Conservation (phyloP, 371 early-diverging fungal species). For the Syncephalastrum sp. region DNA sequence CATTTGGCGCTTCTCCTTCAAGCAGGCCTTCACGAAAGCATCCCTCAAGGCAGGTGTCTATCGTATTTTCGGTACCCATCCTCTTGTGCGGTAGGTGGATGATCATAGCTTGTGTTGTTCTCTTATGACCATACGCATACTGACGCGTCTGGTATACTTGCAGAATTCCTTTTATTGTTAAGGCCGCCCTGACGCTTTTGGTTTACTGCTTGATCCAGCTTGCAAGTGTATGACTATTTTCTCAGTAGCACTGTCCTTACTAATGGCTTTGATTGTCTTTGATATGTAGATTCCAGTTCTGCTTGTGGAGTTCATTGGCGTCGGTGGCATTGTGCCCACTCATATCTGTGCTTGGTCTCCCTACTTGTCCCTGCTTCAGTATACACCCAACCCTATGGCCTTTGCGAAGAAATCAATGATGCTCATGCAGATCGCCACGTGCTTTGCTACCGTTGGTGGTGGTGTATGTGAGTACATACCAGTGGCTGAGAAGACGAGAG, state of each 20-base stretch:
- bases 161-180: slow-evolving; percentile 45
- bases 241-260: neutral
- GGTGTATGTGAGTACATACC: slow-evolving; percentile 31
- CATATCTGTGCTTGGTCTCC: slow-evolving; percentile 45
- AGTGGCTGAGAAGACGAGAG: neutral
- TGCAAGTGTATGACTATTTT: slow-evolving; percentile 16
- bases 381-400: slow-evolving; percentile 30
- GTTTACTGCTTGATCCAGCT: slow-evolving; percentile 40
- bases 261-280: neutral
- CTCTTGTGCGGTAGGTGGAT: too few relatives aligned
- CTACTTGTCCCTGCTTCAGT: slow-evolving; percentile 35
- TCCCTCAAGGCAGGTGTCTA: too few relatives aligned
- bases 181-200: slow-evolving; percentile 33
- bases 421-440: slow-evolving; percentile 36
- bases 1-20: too few relatives aligned
- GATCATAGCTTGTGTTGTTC: too few relatives aligned
- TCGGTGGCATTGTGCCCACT: slow-evolving; percentile 40
- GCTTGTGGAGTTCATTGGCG: slow-evolving; percentile 39
- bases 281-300: slow-evolving; percentile 37
- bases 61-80: too few relatives aligned
- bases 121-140: too few relatives aligned
- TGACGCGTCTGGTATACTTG: neutral
- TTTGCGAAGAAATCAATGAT: slow-evolving; percentile 37
- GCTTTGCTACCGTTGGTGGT: slow-evolving; percentile 37
- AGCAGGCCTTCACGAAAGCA: too few relatives aligned